Base-by-base conservation (phyloP, 2,329 filamentous ascomycete species). In the Nectriaceae sp. region DNA sequence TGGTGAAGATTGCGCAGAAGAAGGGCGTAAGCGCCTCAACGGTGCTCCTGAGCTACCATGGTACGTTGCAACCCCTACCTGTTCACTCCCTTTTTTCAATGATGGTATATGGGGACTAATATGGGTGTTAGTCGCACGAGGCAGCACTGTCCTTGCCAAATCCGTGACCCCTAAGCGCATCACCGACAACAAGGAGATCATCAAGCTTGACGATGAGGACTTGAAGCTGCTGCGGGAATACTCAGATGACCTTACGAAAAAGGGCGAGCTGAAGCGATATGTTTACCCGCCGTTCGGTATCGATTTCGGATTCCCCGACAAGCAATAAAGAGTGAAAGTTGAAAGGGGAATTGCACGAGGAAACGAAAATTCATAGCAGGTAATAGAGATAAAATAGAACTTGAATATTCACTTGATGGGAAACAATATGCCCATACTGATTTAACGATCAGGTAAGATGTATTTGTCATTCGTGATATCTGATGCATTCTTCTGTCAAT, bases 251-350 rank as follows among this genome's bases (percentile, higher is more conserved):
- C 66, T 85, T 38, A 64, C 69, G 21, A 71, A 70, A 57, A 75
- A 75, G 52, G 74, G 75, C 39, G 77, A 82, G 69, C 63, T 82
- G 50, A 71, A 80, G 69, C 75, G 83, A 58, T 88, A 82, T 53
- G 83, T 89, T 26, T 88, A 85, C 66, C 86, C 86, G 56, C 79
- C 84, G 1, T 89, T 88, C 61, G 83, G 83, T 3, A 70, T 87
- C 41, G 75, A 85, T 61, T 85, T 89, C 65, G 85, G 85, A 2
- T 89, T 89, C 73, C 85, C 84, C n/a, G 86, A 89, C 65, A 86
- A 86, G 76, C 59, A 31, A 31, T 31, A 31, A 15, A n/a, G n/a
- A n/a, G n/a, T n/a, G n/a, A n/a, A n/a, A n/a, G n/a, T n/a, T n/a
- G n/a, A n/a, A n/a, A n/a, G n/a, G n/a, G n/a, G n/a, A n/a, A n/a